Conservation (phyloP, 371 early-diverging fungal genomes). For the Lichtheimia hyalospora region DNA sequence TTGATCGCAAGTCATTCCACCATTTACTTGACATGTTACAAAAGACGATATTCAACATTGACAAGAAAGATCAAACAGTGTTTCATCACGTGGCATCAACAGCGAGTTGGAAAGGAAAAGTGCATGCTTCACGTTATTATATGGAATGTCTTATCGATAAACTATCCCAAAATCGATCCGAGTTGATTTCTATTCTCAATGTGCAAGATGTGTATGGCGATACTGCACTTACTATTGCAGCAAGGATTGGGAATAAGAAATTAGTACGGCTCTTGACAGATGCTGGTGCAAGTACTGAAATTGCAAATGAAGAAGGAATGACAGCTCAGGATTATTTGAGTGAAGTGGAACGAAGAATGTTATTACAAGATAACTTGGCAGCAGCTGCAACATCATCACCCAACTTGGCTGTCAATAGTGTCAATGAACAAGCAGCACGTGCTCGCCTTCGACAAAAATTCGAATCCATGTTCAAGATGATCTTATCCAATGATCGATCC, state of each 20-base stretch:
- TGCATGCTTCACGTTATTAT: slow-evolving; percentile 82
- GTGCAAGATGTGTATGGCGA: slow-evolving; percentile 88
- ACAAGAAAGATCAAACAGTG: slow-evolving; percentile 83
- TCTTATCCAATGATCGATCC: slow-evolving; percentile 12
- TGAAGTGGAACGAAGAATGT: slow-evolving; percentile 32
- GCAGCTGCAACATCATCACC: slow-evolving; percentile 1
- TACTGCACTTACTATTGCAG: slow-evolving; percentile 89
- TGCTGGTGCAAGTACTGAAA: slow-evolving; percentile 77
- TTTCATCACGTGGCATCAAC: slow-evolving; percentile 91
- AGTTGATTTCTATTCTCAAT: slow-evolving; percentile 75
- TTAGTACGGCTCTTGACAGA: slow-evolving; percentile 75
- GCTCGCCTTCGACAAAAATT: slow-evolving; percentile 17
- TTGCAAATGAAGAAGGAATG: slow-evolving; percentile 77
- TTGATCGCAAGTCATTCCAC: slow-evolving; percentile 81
- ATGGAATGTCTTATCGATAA: slow-evolving; percentile 81
- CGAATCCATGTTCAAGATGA: slow-evolving; percentile 12
- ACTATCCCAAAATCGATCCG: slow-evolving; percentile 52
- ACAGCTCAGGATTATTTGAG: slow-evolving; percentile 61
- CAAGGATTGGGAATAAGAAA: slow-evolving; percentile 74
- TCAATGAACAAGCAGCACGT: slow-evolving; percentile 13
- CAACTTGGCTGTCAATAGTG: slow-evolving; percentile 1
- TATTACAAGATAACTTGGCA: slow-evolving; percentile 3
- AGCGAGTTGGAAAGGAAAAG: slow-evolving; percentile 73
- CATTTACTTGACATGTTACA: slow-evolving; percentile 73
- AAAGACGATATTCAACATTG: slow-evolving; percentile 75